Percentiles rank a stretch among this genome's conserved stretches.
Conservation (phyloP, 2,329 filamentous ascomycete genomes). For the Cytospora piceae region DNA sequence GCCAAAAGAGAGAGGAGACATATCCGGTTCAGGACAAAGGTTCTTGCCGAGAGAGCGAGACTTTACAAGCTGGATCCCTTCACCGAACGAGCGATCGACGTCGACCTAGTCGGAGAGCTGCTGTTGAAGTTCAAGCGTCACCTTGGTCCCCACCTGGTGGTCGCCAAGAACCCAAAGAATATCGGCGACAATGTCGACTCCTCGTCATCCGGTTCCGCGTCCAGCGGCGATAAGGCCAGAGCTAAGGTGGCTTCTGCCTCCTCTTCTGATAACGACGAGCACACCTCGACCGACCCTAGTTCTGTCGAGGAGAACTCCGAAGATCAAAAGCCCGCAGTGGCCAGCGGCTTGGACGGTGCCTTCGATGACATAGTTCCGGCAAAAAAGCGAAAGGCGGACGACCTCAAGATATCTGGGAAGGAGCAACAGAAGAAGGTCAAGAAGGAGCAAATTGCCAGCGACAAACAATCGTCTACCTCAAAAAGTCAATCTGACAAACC, state of each 20-base stretch:
- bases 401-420: neutral
- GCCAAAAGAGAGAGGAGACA: constrained; percentile 30
- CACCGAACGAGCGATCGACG: constrained; percentile 29
- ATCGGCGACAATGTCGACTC: neutral
- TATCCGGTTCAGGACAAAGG: constrained; percentile 22
- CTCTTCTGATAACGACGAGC: neutral
- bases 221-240: neutral
- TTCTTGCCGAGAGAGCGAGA: constrained; percentile 29
- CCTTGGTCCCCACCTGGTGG: constrained; percentile 31
- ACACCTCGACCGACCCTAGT: neutral
- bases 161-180: neutral
- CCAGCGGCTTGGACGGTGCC: constrained; percentile 14
- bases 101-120: constrained; percentile 30
- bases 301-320: neutral
- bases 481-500: constrained; percentile 6
- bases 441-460: constrained; percentile 12
- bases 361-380: constrained; percentile 11
- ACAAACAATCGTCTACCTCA: constrained; percentile 5
- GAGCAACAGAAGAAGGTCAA: constrained; percentile 20
- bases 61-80: constrained; percentile 30
- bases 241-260: neutral
- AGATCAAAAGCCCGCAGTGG: neutral
- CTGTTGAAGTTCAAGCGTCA: constrained; percentile 33
- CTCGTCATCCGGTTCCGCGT: neutral
- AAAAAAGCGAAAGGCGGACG: constrained; percentile 22